Evolutionary conservation across 2,329 filamentous ascomycete genomes (phyloP).

Genomic region (Colletotrichum nymphaeae): DNA sequence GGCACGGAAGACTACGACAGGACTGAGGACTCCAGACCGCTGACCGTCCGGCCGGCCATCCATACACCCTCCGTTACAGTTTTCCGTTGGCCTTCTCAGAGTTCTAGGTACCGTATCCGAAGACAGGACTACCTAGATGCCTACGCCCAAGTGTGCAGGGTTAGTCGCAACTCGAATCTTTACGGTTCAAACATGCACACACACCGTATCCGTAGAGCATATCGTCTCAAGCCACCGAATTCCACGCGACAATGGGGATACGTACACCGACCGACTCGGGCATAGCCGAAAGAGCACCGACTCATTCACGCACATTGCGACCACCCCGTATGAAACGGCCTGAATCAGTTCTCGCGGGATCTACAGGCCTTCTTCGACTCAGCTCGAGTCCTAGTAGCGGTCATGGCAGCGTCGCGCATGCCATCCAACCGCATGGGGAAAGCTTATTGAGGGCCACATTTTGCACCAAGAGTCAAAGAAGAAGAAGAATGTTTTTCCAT

Average conservation of each 20-base stretch:
- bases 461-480: not conserved
- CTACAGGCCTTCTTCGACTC: slow-evolving; percentile 2
- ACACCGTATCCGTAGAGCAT: not conserved
- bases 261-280: slow-evolving; percentile 15
- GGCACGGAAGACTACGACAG: too few species aligned
- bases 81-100: not conserved
- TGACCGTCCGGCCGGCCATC: slow-evolving; percentile 1
- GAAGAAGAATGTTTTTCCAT: not conserved
- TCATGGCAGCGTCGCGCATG: not conserved
- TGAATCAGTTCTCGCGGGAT: slow-evolving; percentile 31
- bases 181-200: slow-evolving; percentile 5
- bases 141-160: too few species aligned
- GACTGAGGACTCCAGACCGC: not conserved
- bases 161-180: slow-evolving; percentile 5
- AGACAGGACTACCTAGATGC: not conserved
- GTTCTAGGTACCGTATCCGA: not conserved
- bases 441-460: not conserved
- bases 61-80: not conserved
- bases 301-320: slow-evolving; percentile 16
- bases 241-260: slow-evolving; percentile 16
- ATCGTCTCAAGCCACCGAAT: slow-evolving; percentile 26
- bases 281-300: slow-evolving; percentile 7
- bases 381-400: not conserved
- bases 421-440: not conserved
- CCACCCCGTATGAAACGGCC: slow-evolving; percentile 29